Conservation (phyloP, 768 basidiomycete genomes). For the Termitomyces sp. region DNA sequence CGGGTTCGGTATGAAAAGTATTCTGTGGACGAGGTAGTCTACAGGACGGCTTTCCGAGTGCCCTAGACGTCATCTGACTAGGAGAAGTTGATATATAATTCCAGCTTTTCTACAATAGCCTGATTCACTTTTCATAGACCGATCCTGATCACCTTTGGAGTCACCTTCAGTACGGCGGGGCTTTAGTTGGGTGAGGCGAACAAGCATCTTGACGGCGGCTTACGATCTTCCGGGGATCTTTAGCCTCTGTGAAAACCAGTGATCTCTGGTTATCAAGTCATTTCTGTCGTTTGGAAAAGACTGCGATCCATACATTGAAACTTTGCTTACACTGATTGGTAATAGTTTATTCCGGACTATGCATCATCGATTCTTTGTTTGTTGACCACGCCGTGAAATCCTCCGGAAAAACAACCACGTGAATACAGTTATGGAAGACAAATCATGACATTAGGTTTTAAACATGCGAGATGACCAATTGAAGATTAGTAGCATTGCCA, state of each 20-base stretch:
- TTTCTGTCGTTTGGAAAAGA: not conserved
- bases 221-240: slow-evolving; percentile 47
- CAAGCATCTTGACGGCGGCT: slow-evolving; percentile 24
- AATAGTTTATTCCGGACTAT: not conserved
- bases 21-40: not conserved
- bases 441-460: not conserved
- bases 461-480: not conserved
- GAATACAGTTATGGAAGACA: not conserved
- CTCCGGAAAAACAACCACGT: not conserved
- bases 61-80: slow-evolving; percentile 26
- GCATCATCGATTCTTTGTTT: not conserved
- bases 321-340: not conserved
- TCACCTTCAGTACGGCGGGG: slow-evolving; percentile 38
- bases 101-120: not conserved
- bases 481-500: not conserved
- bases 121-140: slow-evolving; percentile 33
- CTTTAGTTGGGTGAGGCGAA: slow-evolving; percentile 52
- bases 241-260: slow-evolving; percentile 42
- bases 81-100: slow-evolving; percentile 33
- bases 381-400: not conserved
- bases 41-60: slow-evolving; percentile 7
- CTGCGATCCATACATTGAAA: not conserved
- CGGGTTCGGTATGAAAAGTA: not conserved
- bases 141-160: slow-evolving; percentile 47
- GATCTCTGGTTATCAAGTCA: slow-evolving; percentile 10